phyloP scores from a whole-genome alignment of 257 asterid species.

The Solanum dulcamara region DNA sequence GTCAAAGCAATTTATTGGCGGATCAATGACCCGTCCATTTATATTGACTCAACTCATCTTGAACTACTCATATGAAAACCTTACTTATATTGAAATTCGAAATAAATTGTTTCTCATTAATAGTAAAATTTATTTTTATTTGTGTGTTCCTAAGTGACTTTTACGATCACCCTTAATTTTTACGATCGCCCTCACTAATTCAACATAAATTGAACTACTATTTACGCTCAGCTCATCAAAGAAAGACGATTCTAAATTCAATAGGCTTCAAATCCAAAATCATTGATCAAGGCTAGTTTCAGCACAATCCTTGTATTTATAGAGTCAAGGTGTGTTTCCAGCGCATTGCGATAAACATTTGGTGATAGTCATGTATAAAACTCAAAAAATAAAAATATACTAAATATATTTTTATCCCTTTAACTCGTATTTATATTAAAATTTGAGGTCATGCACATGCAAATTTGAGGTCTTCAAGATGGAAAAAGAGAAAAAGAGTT shows the following conservation, averaged over 20 bases:
- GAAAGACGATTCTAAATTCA: not conserved
- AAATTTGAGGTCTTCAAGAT: conserved; percentile 1
- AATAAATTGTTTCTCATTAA: too few species aligned
- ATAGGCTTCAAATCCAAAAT: not conserved
- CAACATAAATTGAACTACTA: too few species aligned
- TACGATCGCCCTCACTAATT: not conserved
- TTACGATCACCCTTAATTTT: not conserved
- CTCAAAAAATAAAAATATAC: too few species aligned
- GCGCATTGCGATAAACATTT: too few species aligned
- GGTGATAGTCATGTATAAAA: too few species aligned
- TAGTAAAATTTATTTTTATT: too few species aligned
- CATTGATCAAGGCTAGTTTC: not conserved
- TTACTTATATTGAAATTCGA: not conserved
- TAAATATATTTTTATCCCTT: too few species aligned
- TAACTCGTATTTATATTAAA: too few species aligned
- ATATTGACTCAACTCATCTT: not conserved
- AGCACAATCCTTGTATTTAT: not conserved
- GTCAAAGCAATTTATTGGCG: not conserved
- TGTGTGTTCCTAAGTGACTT: too few species aligned
- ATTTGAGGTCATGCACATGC: too few species aligned
- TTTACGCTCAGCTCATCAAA: not conserved
- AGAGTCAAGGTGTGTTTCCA: too few species aligned
- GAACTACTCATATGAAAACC: not conserved
- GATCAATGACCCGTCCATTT: not conserved
- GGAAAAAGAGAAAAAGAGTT: not conserved